These are phyloP conservation scores for Trichophyton simii DNA, from an alignment of 2,329 filamentous ascomycete species.

Conservation along the genomic window DNA sequence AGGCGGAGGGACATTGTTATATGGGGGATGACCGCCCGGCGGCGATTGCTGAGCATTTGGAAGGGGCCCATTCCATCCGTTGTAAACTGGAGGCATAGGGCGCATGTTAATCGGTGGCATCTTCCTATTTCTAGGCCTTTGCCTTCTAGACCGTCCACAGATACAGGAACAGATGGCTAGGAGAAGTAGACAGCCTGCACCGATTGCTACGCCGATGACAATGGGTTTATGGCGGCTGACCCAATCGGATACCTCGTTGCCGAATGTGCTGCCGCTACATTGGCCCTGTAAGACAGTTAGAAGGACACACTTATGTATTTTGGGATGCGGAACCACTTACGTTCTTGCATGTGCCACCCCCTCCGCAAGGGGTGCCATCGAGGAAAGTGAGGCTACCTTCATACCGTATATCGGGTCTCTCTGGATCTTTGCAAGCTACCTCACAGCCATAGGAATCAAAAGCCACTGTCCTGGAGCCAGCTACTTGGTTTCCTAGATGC, in stretches of 20 bases:
- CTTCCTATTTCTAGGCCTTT: conserved; percentile 18
- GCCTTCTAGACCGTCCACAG: conserved; percentile 42
- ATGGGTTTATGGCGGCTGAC: conserved; percentile 64
- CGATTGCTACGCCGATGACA: conserved; percentile 65
- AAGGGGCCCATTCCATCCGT: background rate
- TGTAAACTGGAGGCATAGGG: conserved; percentile 5
- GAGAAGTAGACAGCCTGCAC: conserved; percentile 60
- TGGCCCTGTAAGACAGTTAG: conserved; percentile 40
- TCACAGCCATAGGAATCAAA: conserved; percentile 63
- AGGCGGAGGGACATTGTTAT: conserved; percentile 2
- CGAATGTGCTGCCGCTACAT: conserved; percentile 59
- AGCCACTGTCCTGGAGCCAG: conserved; percentile 64
- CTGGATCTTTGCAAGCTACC: conserved; percentile 61
- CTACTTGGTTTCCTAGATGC: conserved; percentile 62
- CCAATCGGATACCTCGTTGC: conserved; percentile 61
- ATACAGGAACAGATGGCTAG: conserved; percentile 58
- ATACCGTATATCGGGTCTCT: conserved; percentile 54
- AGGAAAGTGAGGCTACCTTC: conserved; percentile 71
- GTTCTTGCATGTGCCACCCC: conserved; percentile 65
- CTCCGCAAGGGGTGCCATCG: conserved; percentile 75
- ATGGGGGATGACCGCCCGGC: background rate
- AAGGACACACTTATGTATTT: background rate
- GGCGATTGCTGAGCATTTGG: background rate
- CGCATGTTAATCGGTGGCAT: conserved; percentile 12
- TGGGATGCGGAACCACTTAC: conserved; percentile 28